Percentiles rank a stretch among this genome's conserved stretches.
phyloP scores from a whole-genome alignment of 2,329 filamentous ascomycete genomes.

The Furcasterigmium furcatum region DNA sequence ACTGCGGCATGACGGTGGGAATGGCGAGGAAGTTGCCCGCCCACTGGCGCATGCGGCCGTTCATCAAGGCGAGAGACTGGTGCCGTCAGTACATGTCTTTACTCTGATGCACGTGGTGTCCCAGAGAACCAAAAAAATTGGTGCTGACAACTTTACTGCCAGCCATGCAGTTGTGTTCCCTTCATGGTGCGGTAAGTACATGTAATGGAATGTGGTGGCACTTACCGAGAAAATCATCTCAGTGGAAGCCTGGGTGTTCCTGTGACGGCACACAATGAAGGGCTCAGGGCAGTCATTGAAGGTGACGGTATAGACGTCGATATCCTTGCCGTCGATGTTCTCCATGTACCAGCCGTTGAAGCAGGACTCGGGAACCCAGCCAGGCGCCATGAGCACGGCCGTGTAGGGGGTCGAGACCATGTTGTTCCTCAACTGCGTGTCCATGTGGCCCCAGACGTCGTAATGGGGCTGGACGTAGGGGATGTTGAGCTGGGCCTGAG shows the following conservation, averaged over 20 bases:
- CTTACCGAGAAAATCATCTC: background rate
- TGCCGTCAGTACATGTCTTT: too few species aligned
- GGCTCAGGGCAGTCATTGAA: background rate
- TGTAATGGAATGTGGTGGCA: too few species aligned
- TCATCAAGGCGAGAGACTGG: background rate
- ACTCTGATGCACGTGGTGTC: too few species aligned
- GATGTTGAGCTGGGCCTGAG: background rate
- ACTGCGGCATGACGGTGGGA: background rate
- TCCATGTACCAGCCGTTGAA: background rate
- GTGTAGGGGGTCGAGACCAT: background rate
- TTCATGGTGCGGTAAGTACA: too few species aligned
- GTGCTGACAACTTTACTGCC: too few species aligned
- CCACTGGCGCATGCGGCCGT: background rate
- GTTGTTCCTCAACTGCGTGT: background rate
- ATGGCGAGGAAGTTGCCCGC: background rate
- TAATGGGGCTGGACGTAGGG: background rate
- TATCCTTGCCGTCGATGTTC: background rate
- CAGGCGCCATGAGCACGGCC: background rate
- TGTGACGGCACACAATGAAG: background rate
- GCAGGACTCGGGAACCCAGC: background rate
- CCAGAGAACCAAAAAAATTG: too few species aligned
- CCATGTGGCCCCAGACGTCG: background rate
- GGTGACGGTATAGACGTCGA: background rate
- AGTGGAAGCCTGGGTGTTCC: background rate
- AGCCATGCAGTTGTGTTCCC: too few species aligned